Evolutionary conservation across 768 basidiomycete species (phyloP).

Genomic region (Harrya chromipes): DNA sequence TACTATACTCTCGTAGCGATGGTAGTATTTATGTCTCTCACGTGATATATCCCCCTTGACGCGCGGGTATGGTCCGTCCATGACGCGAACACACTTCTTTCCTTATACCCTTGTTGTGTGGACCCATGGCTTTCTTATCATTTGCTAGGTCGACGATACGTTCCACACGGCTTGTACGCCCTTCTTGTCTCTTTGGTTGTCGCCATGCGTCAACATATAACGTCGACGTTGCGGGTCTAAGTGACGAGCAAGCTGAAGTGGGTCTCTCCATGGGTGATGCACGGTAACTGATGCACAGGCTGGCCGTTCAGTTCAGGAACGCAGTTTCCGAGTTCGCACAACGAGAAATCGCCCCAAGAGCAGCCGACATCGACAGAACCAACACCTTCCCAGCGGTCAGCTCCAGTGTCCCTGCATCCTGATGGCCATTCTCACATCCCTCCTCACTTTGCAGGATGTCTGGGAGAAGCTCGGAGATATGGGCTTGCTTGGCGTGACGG

Average conservation of each 20-base stretch:
- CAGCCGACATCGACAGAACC: constrained; percentile 80
- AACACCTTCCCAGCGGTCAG: constrained; percentile 78
- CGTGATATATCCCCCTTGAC: constrained; percentile 3
- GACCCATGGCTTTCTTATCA: constrained; percentile 13
- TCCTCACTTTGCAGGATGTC: constrained; percentile 51
- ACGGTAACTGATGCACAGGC: background rate
- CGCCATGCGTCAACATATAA: constrained; percentile 59
- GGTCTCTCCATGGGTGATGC: constrained; percentile 12
- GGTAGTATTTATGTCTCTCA: background rate
- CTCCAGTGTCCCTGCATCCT: background rate
- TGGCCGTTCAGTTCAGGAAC: constrained; percentile 63
- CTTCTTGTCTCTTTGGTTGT: background rate
- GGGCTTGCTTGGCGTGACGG: constrained; percentile 90
- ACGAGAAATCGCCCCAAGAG: constrained; percentile 81
- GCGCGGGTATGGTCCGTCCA: constrained; percentile 21
- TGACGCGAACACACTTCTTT: background rate
- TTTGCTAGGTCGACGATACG: constrained; percentile 11
- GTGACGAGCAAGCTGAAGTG: constrained; percentile 78
- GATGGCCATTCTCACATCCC: constrained; percentile 8
- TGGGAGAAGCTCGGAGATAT: constrained; percentile 90
- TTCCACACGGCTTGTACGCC: constrained; percentile 1
- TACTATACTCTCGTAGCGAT: no score
- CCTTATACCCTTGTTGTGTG: background rate
- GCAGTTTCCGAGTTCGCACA: constrained; percentile 78
- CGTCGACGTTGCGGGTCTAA: constrained; percentile 68